Percentiles rank a stretch among this genome's conserved stretches.
Conservation (phyloP, 768 basidiomycete species). For the Hypholoma sublateritium region DNA sequence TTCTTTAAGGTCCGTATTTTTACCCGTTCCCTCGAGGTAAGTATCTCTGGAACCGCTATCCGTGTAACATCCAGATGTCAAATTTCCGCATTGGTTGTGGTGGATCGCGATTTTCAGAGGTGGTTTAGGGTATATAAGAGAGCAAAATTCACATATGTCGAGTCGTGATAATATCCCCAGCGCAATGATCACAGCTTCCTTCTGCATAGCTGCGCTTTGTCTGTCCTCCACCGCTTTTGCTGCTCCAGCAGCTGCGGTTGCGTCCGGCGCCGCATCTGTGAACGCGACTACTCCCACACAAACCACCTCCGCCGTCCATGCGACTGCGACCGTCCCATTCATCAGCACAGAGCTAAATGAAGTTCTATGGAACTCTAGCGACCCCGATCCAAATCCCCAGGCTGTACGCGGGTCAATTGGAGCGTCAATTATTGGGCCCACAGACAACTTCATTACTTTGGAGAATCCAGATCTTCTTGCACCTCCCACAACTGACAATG, state of each 20-base stretch:
- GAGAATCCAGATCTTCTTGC: conserved; percentile 58
- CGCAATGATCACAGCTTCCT: conserved; percentile 34
- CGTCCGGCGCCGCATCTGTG: conserved; percentile 7
- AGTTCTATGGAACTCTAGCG: conserved; percentile 17
- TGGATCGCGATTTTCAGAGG: no score
- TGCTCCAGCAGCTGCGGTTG: conserved; percentile 20
- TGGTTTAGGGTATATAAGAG: no score
- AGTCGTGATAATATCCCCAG: no score
- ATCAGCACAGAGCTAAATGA: conserved; percentile 21
- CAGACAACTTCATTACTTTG: conserved; percentile 48
- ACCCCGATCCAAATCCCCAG: conserved; percentile 30
- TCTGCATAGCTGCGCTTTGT: conserved; percentile 33
- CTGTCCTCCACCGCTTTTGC: conserved; percentile 25
- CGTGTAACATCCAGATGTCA: no score
- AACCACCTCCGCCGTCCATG: conserved; percentile 24
- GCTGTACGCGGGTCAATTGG: conserved; percentile 48
- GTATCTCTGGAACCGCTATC: no score
- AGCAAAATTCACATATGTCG: no score
- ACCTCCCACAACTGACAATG: conserved; percentile 62
- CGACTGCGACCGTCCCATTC: conserved; percentile 35
- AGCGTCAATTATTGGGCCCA: conserved; percentile 50
- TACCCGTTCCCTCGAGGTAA: no score
- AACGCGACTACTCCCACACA: conserved; percentile 5
- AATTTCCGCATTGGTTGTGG: no score
- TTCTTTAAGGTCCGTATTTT: no score